These are phyloP conservation scores for Gigaspora rosea DNA, from an alignment of 192 early-diverging fungal genomes.

Conservation along the genomic window DNA sequence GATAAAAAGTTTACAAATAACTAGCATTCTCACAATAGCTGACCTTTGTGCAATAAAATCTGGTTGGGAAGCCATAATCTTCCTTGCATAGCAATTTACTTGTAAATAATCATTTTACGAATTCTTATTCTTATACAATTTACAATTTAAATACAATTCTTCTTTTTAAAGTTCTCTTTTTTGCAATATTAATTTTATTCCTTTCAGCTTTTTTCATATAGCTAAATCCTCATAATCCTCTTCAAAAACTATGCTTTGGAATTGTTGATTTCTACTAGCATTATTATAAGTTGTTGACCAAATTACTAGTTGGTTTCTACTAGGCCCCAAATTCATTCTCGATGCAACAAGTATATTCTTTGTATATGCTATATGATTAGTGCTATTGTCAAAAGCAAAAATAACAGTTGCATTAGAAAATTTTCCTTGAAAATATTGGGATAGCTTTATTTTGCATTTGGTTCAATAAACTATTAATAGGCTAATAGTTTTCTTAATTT, in stretches of 20 bases:
- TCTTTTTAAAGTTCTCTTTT: background rate
- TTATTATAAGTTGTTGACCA: too few species aligned
- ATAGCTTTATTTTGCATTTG: conserved; percentile 21
- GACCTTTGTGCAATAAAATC: too few species aligned
- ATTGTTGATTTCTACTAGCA: background rate
- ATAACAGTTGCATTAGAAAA: conserved; percentile 17
- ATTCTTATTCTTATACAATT: conserved; percentile 15
- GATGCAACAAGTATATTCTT: too few species aligned
- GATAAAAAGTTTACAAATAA: too few species aligned
- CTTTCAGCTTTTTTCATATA: background rate
- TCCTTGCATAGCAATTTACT: conserved; percentile 13
- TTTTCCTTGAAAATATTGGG: background rate
- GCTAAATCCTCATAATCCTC: conserved; percentile 1
- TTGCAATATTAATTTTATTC: conserved; percentile 3
- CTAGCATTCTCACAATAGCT: too few species aligned
- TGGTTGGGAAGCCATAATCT: conserved; percentile 31
- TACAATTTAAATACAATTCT: background rate
- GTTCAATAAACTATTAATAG: background rate
- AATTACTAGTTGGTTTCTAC: too few species aligned
- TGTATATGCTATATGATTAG: conserved; percentile 7
- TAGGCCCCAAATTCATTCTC: too few species aligned
- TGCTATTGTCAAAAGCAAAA: conserved; percentile 33
- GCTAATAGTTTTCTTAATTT: conserved; percentile 21
- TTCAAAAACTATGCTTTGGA: background rate
- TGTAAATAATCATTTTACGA: too few species aligned